Evolutionary conservation across 139 green algal genomes (phyloP).

Genomic region (Picochlorum sp.): DNA sequence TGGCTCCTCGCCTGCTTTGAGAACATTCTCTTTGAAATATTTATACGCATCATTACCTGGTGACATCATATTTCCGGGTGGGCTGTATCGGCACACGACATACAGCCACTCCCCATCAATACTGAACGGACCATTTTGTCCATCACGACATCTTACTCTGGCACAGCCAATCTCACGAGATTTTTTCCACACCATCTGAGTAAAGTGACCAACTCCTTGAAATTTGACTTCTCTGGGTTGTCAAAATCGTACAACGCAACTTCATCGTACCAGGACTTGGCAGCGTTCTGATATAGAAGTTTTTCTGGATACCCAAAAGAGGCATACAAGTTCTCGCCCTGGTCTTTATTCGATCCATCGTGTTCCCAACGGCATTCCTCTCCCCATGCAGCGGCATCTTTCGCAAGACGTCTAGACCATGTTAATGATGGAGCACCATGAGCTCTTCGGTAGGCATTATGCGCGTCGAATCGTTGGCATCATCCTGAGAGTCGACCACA

Average conservation of each 20-base stretch:
- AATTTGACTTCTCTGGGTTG: not conserved
- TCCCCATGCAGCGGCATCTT: not conserved
- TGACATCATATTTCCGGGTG: not conserved
- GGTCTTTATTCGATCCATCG: not conserved
- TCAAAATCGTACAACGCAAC: not conserved
- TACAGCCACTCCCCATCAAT: not conserved
- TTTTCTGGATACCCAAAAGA: not conserved
- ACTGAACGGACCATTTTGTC: not conserved
- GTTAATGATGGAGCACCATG: not conserved
- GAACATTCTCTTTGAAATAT: conserved; percentile 2
- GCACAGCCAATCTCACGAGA: not conserved
- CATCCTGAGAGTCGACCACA: not conserved
- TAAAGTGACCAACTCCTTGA: conserved; percentile 3
- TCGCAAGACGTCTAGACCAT: not conserved
- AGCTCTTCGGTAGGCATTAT: not conserved
- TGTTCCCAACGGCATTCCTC: not conserved
- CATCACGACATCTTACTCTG: not conserved
- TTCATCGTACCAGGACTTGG: not conserved
- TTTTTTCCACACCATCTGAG: not conserved
- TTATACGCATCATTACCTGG: not conserved
- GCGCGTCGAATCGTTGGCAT: not conserved
- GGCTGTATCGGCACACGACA: not conserved
- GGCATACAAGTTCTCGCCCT: not conserved
- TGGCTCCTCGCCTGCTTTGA: not conserved
- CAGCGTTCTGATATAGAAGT: not conserved